A percentile compares a stretch with the other conserved stretches of the same genome.
Conservation (phyloP, 75 land plant genomes). For the Cunninghamia lanceolata region DNA sequence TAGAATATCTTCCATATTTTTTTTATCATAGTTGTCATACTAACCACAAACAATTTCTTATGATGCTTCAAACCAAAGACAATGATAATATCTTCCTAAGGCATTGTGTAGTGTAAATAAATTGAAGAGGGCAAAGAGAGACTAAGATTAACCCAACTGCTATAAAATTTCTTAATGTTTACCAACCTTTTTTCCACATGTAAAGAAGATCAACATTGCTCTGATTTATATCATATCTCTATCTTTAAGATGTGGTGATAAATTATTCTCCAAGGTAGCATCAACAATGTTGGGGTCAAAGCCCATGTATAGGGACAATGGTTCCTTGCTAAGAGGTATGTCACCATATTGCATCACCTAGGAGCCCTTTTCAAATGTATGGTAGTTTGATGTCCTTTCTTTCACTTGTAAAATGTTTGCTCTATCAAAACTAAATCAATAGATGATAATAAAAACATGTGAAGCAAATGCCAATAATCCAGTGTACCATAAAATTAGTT, state of each 20-base stretch:
- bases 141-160: not conserved
- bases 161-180: not conserved
- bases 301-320: conserved; percentile 61
- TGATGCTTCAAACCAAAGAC: not conserved
- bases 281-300: conserved; percentile 81
- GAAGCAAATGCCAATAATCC: too few relatives aligned
- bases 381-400: conserved; percentile 52
- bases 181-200: conserved; percentile 84
- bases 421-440: not conserved
- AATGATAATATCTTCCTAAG: not conserved
- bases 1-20: not conserved
- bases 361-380: conserved; percentile 60
- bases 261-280: conserved; percentile 43
- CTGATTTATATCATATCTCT: conserved; percentile 44
- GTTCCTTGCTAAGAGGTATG: conserved; percentile 35
- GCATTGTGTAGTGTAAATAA: not conserved
- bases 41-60: not conserved
- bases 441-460: not conserved
- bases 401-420: conserved; percentile 53
- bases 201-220: conserved; percentile 86
- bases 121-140: not conserved
- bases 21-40: not conserved
- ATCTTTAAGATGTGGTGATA: conserved; percentile 9
- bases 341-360: conserved; percentile 93
- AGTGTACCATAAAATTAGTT: not conserved